phyloP scores from a whole-genome alignment of 129 eudicot species.

The Flaveria trinervia region DNA sequence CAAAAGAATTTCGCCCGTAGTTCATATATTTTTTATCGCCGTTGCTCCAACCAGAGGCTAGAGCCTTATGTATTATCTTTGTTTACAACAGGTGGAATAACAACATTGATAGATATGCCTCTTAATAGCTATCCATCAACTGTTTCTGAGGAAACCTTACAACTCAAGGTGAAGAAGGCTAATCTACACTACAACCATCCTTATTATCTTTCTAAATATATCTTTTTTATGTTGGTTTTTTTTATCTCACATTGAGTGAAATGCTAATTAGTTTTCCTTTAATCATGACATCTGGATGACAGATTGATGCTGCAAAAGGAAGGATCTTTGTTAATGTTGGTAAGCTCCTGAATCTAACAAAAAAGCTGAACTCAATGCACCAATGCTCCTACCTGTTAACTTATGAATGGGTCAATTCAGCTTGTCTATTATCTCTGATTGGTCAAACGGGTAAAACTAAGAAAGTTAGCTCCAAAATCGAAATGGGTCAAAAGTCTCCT shows the following conservation, averaged over 20 bases:
- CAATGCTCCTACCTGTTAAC: neutral
- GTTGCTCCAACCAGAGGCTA: neutral
- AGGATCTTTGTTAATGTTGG: slow-evolving; percentile 90
- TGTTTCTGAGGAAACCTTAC: slow-evolving; percentile 72
- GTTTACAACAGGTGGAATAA: slow-evolving; percentile 73
- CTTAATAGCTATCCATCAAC: slow-evolving; percentile 88
- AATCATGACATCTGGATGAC: slow-evolving; percentile 29
- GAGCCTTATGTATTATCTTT: slow-evolving; percentile 13
- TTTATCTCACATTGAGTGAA: neutral
- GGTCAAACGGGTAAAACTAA: neutral
- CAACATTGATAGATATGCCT: slow-evolving; percentile 97
- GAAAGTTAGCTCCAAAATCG: neutral
- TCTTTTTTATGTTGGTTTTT: neutral
- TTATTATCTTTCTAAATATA: neutral
- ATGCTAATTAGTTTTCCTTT: slow-evolving; percentile 13
- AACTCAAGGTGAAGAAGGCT: slow-evolving; percentile 70
- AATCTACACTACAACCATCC: slow-evolving; percentile 13
- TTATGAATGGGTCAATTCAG: neutral
- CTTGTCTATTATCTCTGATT: neutral
- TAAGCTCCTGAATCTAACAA: slow-evolving; percentile 37
- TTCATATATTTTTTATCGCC: neutral
- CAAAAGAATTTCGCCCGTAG: neutral
- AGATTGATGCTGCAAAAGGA: slow-evolving; percentile 77
- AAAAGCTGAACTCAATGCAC: neutral
- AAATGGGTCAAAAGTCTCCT: neutral